phyloP scores from a whole-genome alignment of 306 rosid genomes.

The Cicer cuneatum region DNA sequence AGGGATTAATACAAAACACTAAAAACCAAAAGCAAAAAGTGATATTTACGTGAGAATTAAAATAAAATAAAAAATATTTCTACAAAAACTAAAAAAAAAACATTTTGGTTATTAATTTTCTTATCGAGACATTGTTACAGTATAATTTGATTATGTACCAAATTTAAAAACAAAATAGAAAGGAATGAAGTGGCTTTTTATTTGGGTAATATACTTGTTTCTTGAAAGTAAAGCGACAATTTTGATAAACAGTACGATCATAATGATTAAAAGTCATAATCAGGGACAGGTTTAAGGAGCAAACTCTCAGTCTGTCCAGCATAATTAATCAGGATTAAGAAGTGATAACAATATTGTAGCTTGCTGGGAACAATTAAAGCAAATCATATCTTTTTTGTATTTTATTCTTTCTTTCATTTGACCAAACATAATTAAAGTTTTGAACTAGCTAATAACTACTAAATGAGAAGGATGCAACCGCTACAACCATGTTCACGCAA shows the following conservation, averaged over 20 bases:
- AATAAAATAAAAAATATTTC: too few relatives aligned
- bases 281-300: slow-evolving; percentile 51
- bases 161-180: neutral
- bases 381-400: neutral
- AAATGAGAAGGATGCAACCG: slow-evolving; percentile 23
- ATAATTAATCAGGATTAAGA: slow-evolving; percentile 39
- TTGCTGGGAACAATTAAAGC: slow-evolving; percentile 29
- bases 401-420: slow-evolving; percentile 13
- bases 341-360: slow-evolving; percentile 26
- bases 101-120: too few relatives aligned
- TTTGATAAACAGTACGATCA: slow-evolving; percentile 23
- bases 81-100: too few relatives aligned
- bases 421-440: slow-evolving; percentile 37
- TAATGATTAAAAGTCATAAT: slow-evolving; percentile 49
- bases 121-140: neutral
- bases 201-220: slow-evolving; percentile 37
- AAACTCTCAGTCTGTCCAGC: slow-evolving; percentile 25
- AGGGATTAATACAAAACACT: too few relatives aligned
- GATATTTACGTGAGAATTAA: too few relatives aligned
- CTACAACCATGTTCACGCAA: slow-evolving; percentile 36
- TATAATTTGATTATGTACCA: too few relatives aligned
- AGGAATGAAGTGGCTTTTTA: slow-evolving; percentile 10
- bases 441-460: slow-evolving; percentile 26
- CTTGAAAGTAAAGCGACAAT: slow-evolving; percentile 52
- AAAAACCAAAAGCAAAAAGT: too few relatives aligned